Evolutionary conservation across 352 stramenopile genomes (phyloP), one percentile per base, ranked within the genome.

Genomic region (Globisporangium spinosum): DNA sequence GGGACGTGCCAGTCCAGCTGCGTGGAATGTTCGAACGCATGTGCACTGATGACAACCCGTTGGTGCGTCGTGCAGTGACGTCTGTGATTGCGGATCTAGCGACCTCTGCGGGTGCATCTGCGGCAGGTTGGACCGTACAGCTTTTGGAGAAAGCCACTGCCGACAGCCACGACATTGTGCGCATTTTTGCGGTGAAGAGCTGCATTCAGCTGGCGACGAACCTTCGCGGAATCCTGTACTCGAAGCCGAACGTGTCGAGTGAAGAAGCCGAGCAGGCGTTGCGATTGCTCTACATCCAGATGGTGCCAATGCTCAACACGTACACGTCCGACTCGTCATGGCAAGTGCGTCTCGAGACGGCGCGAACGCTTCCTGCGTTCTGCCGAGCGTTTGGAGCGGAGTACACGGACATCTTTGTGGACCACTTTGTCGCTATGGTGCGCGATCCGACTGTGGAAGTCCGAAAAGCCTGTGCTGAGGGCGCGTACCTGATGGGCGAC

Each of bases 271-370:
- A 87, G 8, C 75, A 87, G 61, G 43, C 76, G 43, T 67, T 92
- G 29, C 85, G 80, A n/a, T 66, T 96, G 60, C 65, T 95, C 10
- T 85, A 88, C 54, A 84, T 78, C 70, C 84, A 94, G 55, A 91
- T 96, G 80, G 77, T 96, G 58, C 89, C 89, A 5, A 87, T 95
- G 80, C 83, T 96, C 55, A 96, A 95, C 74, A 92, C 85, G 38
- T 95, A 94, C 74, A 90, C 84, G 25, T 93, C 85, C 13, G 89
- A 96, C 53, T 89, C 85, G 10, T 94, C 87, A 17, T 96, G 89
- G 89, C 89, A 96, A 77, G 87, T 96, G 38, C 87, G 89, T 25
- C 70, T 95, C 9, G 84, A 96, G 66, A 87, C 82, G 23, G 84
- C 87, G 13, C 77, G 80, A 22, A 93, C 83, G 13, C 77, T 96